Evolutionary conservation across 345 rosid genomes (phyloP).

Genomic region (Abelmoschus esculentus): DNA sequence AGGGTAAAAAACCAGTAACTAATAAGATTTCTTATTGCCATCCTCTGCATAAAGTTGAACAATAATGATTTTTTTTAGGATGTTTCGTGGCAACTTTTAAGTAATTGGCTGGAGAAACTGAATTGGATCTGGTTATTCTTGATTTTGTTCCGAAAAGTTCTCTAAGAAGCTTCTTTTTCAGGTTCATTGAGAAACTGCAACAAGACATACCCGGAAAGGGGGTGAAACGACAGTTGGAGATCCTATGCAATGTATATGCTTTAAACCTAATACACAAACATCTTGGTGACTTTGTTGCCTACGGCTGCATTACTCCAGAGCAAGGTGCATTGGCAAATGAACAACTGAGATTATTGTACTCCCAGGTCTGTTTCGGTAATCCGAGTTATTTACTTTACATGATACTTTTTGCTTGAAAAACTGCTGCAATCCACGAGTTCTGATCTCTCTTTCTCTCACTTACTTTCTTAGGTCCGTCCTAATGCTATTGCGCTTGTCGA

Average conservation of each 20-base stretch:
- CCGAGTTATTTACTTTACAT: neutral
- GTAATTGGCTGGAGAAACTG: neutral
- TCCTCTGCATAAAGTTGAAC: too few species aligned
- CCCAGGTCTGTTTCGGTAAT: conserved; percentile 44
- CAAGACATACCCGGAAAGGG: conserved; percentile 81
- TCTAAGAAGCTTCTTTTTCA: conserved; percentile 18
- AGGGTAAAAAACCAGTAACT: too few species aligned
- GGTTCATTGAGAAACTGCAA: conserved; percentile 84
- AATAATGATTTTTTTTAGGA: too few species aligned
- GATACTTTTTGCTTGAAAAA: neutral
- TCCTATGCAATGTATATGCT: conserved; percentile 62
- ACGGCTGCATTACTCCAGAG: conserved; percentile 62
- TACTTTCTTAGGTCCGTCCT: conserved; percentile 57
- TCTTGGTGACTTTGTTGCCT: conserved; percentile 78
- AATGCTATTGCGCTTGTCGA: conserved; percentile 90
- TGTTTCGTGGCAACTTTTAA: neutral
- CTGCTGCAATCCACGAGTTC: neutral
- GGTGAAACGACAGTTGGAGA: conserved; percentile 62
- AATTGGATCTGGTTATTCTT: neutral
- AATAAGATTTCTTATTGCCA: too few species aligned
- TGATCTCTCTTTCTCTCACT: neutral
- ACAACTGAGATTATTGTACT: conserved; percentile 61
- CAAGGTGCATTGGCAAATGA: conserved; percentile 82
- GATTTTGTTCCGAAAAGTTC: neutral
- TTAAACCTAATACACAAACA: conserved; percentile 70